Evolutionary conservation across 2,329 filamentous ascomycete genomes (phyloP).

Genomic region (Aspergillus texensis): DNA sequence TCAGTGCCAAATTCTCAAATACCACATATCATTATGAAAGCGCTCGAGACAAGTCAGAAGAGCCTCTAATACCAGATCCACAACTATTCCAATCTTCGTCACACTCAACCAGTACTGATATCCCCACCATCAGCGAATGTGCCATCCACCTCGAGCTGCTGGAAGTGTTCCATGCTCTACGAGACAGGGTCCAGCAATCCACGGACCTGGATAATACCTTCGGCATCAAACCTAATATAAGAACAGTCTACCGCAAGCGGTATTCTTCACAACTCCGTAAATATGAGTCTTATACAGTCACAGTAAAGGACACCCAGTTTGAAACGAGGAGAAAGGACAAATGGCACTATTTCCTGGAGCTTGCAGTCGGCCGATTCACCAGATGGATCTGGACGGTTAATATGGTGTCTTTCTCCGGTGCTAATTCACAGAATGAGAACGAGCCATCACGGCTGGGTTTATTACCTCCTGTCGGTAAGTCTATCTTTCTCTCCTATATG

Average conservation of each 20-base stretch:
- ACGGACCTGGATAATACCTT: conserved; percentile 11
- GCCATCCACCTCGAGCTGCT: conserved; percentile 22
- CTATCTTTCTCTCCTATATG: not conserved
- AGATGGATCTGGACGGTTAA: conserved; percentile 14
- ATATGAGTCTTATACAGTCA: not conserved
- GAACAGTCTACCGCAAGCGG: conserved; percentile 3
- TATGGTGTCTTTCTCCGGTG: not conserved
- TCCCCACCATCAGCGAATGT: conserved; percentile 16
- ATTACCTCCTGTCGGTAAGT: conserved; percentile 61
- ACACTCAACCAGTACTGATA: not conserved
- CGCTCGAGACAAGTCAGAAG: not conserved
- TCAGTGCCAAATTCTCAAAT: not conserved
- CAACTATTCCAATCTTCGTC: not conserved
- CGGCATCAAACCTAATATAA: not conserved
- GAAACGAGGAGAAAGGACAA: conserved; percentile 4
- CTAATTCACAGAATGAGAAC: not conserved
- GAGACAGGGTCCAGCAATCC: conserved; percentile 12
- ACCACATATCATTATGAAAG: not conserved
- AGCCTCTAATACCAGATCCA: conserved; percentile 1
- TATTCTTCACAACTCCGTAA: not conserved
- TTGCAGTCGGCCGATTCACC: conserved; percentile 16
- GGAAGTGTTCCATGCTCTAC: conserved; percentile 16
- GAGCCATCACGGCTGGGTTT: not conserved
- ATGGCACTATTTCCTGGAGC: conserved; percentile 16
- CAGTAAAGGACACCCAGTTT: not conserved